Conservation (phyloP, 108 stramenopile species). For the Fistulifera solaris region DNA sequence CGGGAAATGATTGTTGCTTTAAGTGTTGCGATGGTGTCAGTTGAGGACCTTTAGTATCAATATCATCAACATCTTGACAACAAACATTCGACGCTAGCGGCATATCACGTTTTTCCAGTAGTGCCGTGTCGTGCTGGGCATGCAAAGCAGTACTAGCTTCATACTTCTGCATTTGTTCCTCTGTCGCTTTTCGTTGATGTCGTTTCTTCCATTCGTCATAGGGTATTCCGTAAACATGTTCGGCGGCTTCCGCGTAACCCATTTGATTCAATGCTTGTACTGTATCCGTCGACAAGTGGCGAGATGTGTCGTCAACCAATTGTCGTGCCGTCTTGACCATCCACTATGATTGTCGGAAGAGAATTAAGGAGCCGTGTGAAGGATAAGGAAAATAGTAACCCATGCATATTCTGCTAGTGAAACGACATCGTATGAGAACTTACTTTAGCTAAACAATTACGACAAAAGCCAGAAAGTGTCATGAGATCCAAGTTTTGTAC, state of each 20-base stretch:
- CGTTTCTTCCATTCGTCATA: slow-evolving; percentile 80
- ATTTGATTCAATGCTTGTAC: slow-evolving; percentile 50
- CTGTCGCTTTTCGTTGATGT: slow-evolving; percentile 69
- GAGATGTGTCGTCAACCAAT: slow-evolving; percentile 29
- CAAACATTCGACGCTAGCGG: slow-evolving; percentile 66
- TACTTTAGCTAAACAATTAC: slow-evolving; percentile 88
- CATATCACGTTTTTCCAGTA: slow-evolving; percentile 33
- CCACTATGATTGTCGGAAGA: slow-evolving; percentile 39
- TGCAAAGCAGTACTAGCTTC: slow-evolving; percentile 62
- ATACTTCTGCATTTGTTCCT: slow-evolving; percentile 68
- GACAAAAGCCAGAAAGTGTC: slow-evolving; percentile 85
- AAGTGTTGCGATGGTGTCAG: no score
- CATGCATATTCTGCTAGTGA: no score
- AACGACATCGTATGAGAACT: no score
- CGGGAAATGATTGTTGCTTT: slow-evolving; percentile 2
- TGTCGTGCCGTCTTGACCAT: slow-evolving; percentile 68
- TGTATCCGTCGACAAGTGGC: slow-evolving; percentile 8
- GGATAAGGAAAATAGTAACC: neutral
- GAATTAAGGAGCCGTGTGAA: neutral
- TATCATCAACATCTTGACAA: slow-evolving; percentile 73
- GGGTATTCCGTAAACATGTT: slow-evolving; percentile 72
- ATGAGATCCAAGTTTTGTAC: slow-evolving; percentile 89
- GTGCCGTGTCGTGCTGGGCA: slow-evolving; percentile 66
- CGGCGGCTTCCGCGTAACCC: slow-evolving; percentile 81
- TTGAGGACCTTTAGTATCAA: no score